These are phyloP conservation scores for Yamadazyma dendronema DNA, from an alignment of 1,139 yeast genomes.

Conservation along the genomic window DNA sequence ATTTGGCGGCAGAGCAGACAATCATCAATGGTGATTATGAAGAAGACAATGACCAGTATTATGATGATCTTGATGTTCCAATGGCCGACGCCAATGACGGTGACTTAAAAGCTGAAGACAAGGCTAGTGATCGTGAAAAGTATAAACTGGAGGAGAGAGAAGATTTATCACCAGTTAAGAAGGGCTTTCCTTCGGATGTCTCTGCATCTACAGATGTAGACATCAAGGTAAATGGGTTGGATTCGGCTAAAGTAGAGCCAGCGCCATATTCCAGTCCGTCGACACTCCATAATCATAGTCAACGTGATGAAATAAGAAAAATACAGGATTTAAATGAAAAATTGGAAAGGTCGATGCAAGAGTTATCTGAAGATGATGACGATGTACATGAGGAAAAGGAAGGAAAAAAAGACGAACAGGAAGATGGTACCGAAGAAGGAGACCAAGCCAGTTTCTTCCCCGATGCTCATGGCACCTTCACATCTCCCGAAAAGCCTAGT, in stretches of 20 bases:
- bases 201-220: constrained; percentile 22
- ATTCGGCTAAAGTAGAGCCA: not conserved
- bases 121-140: too few relatives aligned
- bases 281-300: not conserved
- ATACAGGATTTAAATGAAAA: constrained; percentile 15
- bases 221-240: constrained; percentile 1
- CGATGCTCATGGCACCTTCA: constrained; percentile 11
- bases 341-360: constrained; percentile 15
- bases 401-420: constrained; percentile 1
- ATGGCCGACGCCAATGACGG: not conserved
- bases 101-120: not conserved
- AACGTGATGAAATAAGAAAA: constrained; percentile 11
- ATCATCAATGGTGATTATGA: not conserved
- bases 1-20: not conserved
- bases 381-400: constrained; percentile 7
- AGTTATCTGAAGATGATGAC: constrained; percentile 6
- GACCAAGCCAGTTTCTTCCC: constrained; percentile 9
- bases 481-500: constrained; percentile 5
- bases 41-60: not conserved
- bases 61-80: not conserved
- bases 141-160: too few relatives aligned
- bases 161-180: constrained; percentile 15
- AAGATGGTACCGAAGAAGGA: too few relatives aligned
- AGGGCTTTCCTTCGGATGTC: constrained; percentile 19
- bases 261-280: too few relatives aligned